Conservation (phyloP, 495 filamentous ascomycete species). For the Cenococcum geophilum region DNA sequence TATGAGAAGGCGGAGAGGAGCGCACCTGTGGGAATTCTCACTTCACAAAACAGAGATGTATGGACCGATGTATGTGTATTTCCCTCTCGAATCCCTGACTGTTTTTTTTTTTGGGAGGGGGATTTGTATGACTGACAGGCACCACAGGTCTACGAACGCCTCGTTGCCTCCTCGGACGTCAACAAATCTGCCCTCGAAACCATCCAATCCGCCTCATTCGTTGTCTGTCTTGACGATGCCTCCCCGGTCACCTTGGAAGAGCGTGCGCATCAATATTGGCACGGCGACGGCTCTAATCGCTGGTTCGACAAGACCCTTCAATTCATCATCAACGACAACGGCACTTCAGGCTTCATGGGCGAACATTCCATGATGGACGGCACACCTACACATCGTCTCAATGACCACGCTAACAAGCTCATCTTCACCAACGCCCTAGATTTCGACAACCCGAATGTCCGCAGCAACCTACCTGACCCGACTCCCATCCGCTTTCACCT, state of each 20-base stretch:
- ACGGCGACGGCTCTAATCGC: conserved; percentile 89
- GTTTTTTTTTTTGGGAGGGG: background rate
- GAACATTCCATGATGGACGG: conserved; percentile 99
- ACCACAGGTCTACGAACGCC: conserved; percentile 54
- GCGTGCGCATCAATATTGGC: conserved; percentile 95
- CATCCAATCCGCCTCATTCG: conserved; percentile 86
- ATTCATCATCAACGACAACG: conserved; percentile 98
- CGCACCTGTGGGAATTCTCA: conserved; percentile 77
- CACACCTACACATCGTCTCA: conserved; percentile 91
- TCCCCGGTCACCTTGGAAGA: conserved; percentile 90
- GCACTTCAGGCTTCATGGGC: conserved; percentile 93
- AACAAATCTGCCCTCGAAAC: conserved; percentile 71
- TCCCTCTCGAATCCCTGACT: background rate
- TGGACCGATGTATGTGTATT: conserved; percentile 63
- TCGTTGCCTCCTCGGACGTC: conserved; percentile 64
- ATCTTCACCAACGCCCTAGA: conserved; percentile 91
- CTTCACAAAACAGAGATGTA: conserved; percentile 83
- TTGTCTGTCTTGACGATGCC: conserved; percentile 92
- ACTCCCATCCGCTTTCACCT: conserved; percentile 68
- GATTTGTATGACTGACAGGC: conserved; percentile 15
- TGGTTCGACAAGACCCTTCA: conserved; percentile 99
- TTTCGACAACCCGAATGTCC: conserved; percentile 64
- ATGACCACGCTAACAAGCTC: conserved; percentile 82
- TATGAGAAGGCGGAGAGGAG: conserved; percentile 67
- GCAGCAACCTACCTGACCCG: conserved; percentile 81